These are phyloP conservation scores for Psophocarpus tetragonolobus DNA, from an alignment of 306 rosid species.

Conservation along the genomic window DNA sequence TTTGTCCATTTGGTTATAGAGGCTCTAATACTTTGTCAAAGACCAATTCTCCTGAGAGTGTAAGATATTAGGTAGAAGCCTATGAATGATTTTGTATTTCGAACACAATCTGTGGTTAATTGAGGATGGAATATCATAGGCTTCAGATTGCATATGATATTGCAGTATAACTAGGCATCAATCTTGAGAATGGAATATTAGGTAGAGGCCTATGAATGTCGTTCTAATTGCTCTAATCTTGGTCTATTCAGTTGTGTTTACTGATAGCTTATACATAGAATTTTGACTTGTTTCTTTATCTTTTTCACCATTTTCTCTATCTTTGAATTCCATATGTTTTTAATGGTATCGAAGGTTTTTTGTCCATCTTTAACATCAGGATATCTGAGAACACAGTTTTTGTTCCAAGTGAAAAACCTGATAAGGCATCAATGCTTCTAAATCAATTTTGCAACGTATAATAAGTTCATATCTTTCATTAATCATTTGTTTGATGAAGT, in stretches of 20 bases:
- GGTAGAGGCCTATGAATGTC: no score
- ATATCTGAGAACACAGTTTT: neutral
- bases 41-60: neutral
- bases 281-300: neutral
- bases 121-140: neutral
- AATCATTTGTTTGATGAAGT: conserved; percentile 26
- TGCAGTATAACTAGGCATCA: no score
- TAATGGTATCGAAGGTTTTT: neutral
- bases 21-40: neutral
- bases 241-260: neutral
- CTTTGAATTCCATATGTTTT: neutral
- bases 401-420: neutral
- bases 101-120: neutral
- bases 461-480: neutral
- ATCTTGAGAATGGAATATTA: neutral
- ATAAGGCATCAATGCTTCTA: neutral
- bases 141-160: no score
- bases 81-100: neutral
- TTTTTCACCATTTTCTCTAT: neutral
- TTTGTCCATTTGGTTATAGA: neutral
- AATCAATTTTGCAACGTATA: neutral
- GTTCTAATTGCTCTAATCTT: neutral
- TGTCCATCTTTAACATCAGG: neutral
- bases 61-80: neutral
- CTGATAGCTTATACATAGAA: conserved; percentile 1